phyloP scores from a whole-genome alignment of 1,284 basidiomycete genomes.

The Cutaneotrichosporon sp. region DNA sequence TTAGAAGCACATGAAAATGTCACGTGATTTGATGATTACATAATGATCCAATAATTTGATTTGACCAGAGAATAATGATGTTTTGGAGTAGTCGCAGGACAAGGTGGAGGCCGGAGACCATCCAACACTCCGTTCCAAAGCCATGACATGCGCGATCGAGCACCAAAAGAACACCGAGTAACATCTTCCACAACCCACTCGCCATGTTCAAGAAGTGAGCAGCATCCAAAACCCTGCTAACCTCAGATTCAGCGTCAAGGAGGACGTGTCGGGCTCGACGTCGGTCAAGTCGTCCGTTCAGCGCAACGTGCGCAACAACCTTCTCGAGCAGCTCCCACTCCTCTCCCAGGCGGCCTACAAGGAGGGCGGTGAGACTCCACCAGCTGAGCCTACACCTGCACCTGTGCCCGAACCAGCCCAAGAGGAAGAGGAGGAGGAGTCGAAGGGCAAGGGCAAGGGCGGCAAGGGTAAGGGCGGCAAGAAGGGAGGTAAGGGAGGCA shows the following conservation, averaged over 20 bases:
- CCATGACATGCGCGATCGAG: constrained; percentile 3
- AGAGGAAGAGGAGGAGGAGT: constrained; percentile 33
- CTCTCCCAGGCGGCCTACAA: constrained; percentile 48
- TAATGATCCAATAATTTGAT: background rate
- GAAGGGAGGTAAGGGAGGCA: constrained; percentile 25
- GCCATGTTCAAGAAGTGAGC: constrained; percentile 51
- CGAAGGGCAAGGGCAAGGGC: constrained; percentile 31
- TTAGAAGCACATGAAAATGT: background rate
- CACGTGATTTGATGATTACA: background rate
- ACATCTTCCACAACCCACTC: constrained; percentile 5
- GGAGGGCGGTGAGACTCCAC: constrained; percentile 24
- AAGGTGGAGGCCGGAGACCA: background rate
- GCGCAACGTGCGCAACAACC: constrained; percentile 74
- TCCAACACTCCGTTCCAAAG: background rate
- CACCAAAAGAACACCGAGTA: background rate
- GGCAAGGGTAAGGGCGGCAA: constrained; percentile 28
- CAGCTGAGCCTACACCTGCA: constrained; percentile 13
- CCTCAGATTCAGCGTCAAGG: constrained; percentile 76
- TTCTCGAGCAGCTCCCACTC: constrained; percentile 83
- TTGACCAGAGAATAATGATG: background rate
- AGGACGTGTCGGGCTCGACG: constrained; percentile 89
- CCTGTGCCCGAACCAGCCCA: constrained; percentile 9
- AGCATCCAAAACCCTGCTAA: constrained; percentile 3
- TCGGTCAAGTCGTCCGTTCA: constrained; percentile 93
- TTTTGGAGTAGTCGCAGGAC: background rate